Base-by-base conservation (phyloP, 2,329 filamentous ascomycete genomes). In the Teratosphaeriaceae sp. region DNA sequence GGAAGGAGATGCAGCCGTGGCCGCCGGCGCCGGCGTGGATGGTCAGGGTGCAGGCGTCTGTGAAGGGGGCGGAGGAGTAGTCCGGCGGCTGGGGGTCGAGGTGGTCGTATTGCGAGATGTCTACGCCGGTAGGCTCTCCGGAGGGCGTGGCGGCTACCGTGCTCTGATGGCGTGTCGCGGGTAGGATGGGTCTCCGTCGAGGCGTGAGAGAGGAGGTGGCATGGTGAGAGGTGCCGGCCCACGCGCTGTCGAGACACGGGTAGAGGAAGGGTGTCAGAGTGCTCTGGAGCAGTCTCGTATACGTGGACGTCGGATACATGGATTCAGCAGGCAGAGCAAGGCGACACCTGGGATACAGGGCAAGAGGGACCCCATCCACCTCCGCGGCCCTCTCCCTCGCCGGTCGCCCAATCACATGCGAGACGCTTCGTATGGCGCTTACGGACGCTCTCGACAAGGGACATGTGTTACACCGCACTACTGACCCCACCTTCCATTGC, bases 1-100 rank as follows among this genome's bases (percentile, higher is more conserved):
- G 70, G 62, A 97, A 98, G 0, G 92, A 92, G 39, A 97, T 87
- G 60, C 92, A 98, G 50, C 92, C 92, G 59, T 92, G 82, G 7
- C 92, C 92, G 20, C 92, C 92, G 2, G 73, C 68, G 7, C 92
- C 92, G 15, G 89, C 85, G 54, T 84, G 76, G 2, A 97, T 66
- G 0, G 79, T 85, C 21, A 97, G 66, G 6, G 79, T 78, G 43
- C 89, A 89, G 62, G 86, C 84, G 67, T 98, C 92, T 43, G 86
- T 82, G 60, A 98, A 98, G 34, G 82, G 84, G 3, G 87, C 80
- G 23, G 82, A 73, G 13, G 85, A 78, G 66, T 94, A 97, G 64
- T 95, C 88, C 57, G 88, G 83, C 0, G 89, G 88, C 0, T 78
- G 62, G 2, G 90, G 90, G 61, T 95, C 85, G 16, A 96, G 76